Evolutionary conservation across 2,329 filamentous ascomycete genomes (phyloP).

Genomic region (Cytospora chrysosperma): DNA sequence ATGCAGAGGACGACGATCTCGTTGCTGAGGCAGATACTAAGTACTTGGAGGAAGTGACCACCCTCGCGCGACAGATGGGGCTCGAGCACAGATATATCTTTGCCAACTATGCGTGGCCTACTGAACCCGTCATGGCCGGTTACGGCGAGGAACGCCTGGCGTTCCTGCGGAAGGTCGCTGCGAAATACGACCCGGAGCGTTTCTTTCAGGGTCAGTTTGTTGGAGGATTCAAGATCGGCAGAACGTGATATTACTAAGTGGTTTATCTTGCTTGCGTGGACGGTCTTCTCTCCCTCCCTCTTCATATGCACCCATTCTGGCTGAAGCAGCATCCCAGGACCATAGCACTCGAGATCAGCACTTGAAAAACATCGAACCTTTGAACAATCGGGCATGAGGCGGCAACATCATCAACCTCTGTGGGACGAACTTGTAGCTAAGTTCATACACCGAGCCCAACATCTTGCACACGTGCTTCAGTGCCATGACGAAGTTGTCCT

Average conservation of each 20-base stretch:
- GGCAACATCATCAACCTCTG: too few relatives aligned
- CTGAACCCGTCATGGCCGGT: conserved; percentile 7
- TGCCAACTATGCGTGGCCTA: background rate
- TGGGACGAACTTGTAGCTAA: too few relatives aligned
- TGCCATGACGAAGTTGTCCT: too few relatives aligned
- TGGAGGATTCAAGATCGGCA: conserved; percentile 38
- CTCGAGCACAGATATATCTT: background rate
- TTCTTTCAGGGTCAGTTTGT: conserved; percentile 39
- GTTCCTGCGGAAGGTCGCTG: conserved; percentile 32
- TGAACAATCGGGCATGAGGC: background rate
- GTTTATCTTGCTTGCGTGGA: background rate
- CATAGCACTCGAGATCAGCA: background rate
- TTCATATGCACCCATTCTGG: background rate
- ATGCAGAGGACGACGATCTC: background rate
- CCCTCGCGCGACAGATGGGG: background rate
- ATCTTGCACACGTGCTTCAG: too few relatives aligned
- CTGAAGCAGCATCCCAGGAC: background rate
- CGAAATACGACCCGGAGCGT: conserved; percentile 37
- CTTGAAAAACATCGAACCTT: background rate
- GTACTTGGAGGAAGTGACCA: background rate
- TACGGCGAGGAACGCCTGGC: conserved; percentile 37
- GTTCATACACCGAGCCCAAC: too few relatives aligned
- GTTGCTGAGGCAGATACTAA: background rate
- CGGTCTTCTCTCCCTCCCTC: background rate
- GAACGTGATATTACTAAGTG: background rate